Percentiles rank a stretch among this genome's conserved stretches.
These are phyloP conservation scores for Vachellia collinsii DNA, from an alignment of 306 rosid species.

Conservation along the genomic window DNA sequence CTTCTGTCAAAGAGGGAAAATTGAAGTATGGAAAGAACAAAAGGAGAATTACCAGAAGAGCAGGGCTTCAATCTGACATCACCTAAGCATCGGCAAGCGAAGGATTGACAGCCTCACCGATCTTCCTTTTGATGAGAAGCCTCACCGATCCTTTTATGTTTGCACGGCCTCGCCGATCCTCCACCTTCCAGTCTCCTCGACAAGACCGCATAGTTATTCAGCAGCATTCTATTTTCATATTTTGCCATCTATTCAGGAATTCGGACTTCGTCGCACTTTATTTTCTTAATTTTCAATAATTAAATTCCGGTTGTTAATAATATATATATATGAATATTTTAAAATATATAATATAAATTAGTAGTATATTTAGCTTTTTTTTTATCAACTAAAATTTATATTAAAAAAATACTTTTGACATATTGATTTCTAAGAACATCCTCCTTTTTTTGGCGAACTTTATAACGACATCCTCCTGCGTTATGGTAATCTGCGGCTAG, in stretches of 20 bases:
- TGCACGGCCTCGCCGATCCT: neutral
- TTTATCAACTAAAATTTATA: too few species aligned
- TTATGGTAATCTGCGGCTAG: too few species aligned
- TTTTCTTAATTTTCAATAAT: neutral
- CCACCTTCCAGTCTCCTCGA: conserved; percentile 12
- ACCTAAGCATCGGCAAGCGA: neutral
- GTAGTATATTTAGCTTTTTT: too few species aligned
- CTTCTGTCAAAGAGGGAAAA: neutral
- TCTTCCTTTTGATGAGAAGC: neutral
- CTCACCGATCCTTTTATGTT: neutral
- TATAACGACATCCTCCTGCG: too few species aligned
- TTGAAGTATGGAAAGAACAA: neutral
- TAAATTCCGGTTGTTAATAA: neutral
- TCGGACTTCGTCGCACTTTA: neutral
- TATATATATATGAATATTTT: too few species aligned
- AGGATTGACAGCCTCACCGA: neutral
- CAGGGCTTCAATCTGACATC: neutral
- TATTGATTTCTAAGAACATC: too few species aligned
- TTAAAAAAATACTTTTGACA: too few species aligned
- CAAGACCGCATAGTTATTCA: neutral
- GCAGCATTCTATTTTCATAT: neutral
- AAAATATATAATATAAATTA: too few species aligned
- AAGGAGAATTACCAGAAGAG: neutral
- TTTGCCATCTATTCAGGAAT: neutral
- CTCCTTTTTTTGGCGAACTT: too few species aligned